These are phyloP conservation scores for Fomitopsis betulina DNA, from an alignment of 1,284 basidiomycete species.

Conservation along the genomic window DNA sequence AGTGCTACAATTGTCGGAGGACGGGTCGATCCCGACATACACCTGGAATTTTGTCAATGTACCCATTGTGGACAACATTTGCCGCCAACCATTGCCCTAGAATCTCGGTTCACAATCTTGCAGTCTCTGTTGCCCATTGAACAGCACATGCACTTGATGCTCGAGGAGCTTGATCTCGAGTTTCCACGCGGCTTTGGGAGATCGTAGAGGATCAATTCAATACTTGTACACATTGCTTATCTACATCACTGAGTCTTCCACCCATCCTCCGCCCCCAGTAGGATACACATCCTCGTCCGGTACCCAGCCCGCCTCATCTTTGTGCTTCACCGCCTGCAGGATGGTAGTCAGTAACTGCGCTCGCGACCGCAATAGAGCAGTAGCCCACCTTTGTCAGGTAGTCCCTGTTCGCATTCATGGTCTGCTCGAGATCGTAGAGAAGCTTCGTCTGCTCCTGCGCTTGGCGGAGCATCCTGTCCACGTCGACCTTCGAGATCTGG, in stretches of 20 bases:
- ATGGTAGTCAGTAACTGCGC: not conserved
- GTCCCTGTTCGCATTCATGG: constrained; percentile 58
- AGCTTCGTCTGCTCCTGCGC: constrained; percentile 53
- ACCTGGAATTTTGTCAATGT: not conserved
- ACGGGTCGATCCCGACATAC: not conserved
- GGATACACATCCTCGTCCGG: constrained; percentile 25
- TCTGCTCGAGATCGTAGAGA: constrained; percentile 50
- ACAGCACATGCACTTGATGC: not conserved
- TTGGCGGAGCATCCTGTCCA: constrained; percentile 58
- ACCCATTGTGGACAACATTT: not conserved
- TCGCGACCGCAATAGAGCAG: not conserved
- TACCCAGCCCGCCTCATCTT: constrained; percentile 24
- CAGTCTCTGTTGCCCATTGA: not conserved
- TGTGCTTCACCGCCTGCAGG: constrained; percentile 25
- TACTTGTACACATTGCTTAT: not conserved
- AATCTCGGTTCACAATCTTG: not conserved
- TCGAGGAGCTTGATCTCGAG: too few relatives aligned
- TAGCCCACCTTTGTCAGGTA: constrained; percentile 57
- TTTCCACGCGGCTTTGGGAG: too few relatives aligned
- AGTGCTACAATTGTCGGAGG: not conserved
- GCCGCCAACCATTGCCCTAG: not conserved
- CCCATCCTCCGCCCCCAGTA: constrained; percentile 14
- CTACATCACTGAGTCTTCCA: constrained; percentile 13
- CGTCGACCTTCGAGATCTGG: constrained; percentile 59
- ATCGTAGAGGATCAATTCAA: not conserved